A percentile compares a stretch with the other conserved stretches of the same genome.
Evolutionary conservation across 768 basidiomycete genomes (phyloP).

Genomic region (Suillus fuscotomentosus): DNA sequence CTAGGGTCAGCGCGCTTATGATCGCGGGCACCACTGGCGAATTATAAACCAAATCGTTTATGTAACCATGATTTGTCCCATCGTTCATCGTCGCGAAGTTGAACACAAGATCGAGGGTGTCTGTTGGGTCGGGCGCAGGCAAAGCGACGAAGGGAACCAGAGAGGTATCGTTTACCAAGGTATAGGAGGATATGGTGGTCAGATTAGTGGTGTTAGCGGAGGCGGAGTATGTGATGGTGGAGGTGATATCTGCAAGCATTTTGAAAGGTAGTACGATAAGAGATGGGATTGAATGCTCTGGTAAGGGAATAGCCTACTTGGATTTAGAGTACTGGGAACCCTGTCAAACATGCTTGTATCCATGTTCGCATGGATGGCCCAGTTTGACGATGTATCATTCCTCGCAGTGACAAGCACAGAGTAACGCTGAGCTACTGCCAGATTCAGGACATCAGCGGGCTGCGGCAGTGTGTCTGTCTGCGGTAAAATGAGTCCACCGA

Average conservation of each 20-base stretch:
- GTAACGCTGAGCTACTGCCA: constrained; percentile 91
- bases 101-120: constrained; percentile 67
- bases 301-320: constrained; percentile 50
- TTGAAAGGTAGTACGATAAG: background rate
- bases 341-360: constrained; percentile 88
- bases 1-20: constrained; percentile 76
- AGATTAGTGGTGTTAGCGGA: constrained; percentile 51
- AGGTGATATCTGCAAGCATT: constrained; percentile 63
- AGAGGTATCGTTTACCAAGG: constrained; percentile 61
- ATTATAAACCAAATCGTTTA: constrained; percentile 71
- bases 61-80: constrained; percentile 82
- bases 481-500: background rate
- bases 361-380: constrained; percentile 89
- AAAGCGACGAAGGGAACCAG: constrained; percentile 61
- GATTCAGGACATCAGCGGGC: constrained; percentile 64
- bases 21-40: constrained; percentile 70
- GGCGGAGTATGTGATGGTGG: constrained; percentile 74
- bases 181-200: constrained; percentile 55
- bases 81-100: constrained; percentile 83
- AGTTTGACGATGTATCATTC: constrained; percentile 83
- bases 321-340: constrained; percentile 66
- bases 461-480: constrained; percentile 78
- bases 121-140: constrained; percentile 50
- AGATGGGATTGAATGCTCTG: background rate
- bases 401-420: constrained; percentile 89